phyloP scores from a whole-genome alignment of 768 basidiomycete species.

The Amanita pseudoporphyria region DNA sequence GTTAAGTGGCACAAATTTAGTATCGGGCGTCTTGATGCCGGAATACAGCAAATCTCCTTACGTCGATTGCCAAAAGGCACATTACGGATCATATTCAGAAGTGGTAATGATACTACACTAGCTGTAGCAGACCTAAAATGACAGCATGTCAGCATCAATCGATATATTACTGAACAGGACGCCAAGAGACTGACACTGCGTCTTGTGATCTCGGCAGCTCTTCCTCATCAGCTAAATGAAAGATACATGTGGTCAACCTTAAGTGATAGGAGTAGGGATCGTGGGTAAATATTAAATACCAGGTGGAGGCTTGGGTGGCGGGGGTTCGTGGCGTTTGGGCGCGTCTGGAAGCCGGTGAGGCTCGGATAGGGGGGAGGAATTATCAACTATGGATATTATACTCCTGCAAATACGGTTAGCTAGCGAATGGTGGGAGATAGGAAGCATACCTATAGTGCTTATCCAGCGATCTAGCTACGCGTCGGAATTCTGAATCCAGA shows the following conservation, averaged over 20 bases:
- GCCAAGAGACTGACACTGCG: conserved; percentile 1
- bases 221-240: not conserved
- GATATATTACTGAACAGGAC: not conserved
- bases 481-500: conserved; percentile 34
- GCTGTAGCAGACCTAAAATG: conserved; percentile 28
- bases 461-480: conserved; percentile 31
- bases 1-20: conserved; percentile 1
- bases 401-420: conserved; percentile 12
- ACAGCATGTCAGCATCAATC: conserved; percentile 4
- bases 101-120: conserved; percentile 41
- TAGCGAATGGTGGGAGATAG: conserved; percentile 11
- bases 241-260: not conserved
- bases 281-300: conserved; percentile 8
- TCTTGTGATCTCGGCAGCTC: not conserved
- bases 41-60: conserved; percentile 13
- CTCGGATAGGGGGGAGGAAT: not conserved
- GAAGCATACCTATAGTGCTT: conserved; percentile 29
- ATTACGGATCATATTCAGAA: conserved; percentile 34
- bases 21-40: conserved; percentile 8
- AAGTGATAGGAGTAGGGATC: not conserved
- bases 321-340: not conserved
- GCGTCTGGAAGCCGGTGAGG: not conserved
- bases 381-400: conserved; percentile 2
- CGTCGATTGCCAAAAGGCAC: conserved; percentile 39
- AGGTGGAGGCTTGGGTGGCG: conserved; percentile 2